A percentile compares a stretch with the other conserved stretches of the same genome.
Conservation (phyloP, 2,329 filamentous ascomycete species). For the Alternaria sp. region DNA sequence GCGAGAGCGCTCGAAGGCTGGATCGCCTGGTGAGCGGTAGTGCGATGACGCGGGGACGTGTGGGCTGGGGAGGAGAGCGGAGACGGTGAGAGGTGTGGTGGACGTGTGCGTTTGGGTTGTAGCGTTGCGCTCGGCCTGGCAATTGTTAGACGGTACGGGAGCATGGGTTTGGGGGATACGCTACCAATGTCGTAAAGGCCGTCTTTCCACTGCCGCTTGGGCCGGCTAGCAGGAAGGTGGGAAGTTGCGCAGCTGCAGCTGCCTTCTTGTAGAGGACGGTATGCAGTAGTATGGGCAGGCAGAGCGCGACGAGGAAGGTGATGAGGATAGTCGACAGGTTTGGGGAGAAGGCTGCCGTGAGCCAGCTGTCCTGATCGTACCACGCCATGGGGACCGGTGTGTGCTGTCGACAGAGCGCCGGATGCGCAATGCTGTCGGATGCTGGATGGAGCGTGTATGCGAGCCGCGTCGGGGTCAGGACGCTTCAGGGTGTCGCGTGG, state of each 20-base stretch:
- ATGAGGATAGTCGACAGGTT: constrained; percentile 63
- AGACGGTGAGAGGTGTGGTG: constrained; percentile 58
- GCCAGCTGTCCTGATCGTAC: constrained; percentile 51
- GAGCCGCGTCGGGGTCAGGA: constrained; percentile 1
- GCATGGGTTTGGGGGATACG: not conserved
- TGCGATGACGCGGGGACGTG: constrained; percentile 64
- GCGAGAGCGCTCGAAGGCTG: constrained; percentile 60
- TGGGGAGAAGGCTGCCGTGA: constrained; percentile 56
- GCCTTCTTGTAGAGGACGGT: constrained; percentile 71
- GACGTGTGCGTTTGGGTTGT: constrained; percentile 59
- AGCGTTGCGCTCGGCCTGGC: constrained; percentile 62
- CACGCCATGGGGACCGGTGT: constrained; percentile 36
- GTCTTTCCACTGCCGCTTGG: constrained; percentile 89
- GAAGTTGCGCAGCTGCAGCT: constrained; percentile 67
- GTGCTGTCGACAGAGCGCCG: not conserved
- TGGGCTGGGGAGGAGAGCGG: constrained; percentile 63
- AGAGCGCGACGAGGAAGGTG: constrained; percentile 72
- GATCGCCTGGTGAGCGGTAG: constrained; percentile 71
- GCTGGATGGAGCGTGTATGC: not conserved
- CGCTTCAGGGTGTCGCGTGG: not conserved
- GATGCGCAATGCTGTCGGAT: not conserved
- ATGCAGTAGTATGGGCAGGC: constrained; percentile 80
- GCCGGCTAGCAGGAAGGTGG: constrained; percentile 80
- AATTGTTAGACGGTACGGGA: not conserved
- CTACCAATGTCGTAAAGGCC: constrained; percentile 78